These are phyloP conservation scores for Fusarium sp. DNA, from an alignment of 2,329 filamentous ascomycete species.

Conservation along the genomic window DNA sequence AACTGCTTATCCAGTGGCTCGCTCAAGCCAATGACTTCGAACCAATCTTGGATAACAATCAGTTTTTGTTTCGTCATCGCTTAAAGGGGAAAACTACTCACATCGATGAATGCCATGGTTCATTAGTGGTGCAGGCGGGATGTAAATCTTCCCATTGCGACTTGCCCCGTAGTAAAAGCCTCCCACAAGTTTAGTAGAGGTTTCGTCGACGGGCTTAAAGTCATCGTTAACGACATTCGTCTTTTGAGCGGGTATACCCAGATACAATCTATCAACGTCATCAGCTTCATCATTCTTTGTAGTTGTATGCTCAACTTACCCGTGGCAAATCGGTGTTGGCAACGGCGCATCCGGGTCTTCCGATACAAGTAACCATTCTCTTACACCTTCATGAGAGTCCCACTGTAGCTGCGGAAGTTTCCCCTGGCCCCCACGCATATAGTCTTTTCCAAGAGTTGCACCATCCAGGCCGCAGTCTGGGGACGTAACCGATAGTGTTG, in stretches of 20 bases:
- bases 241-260: constrained; percentile 41
- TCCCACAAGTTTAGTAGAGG: constrained; percentile 52
- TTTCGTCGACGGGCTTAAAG: constrained; percentile 51
- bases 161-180: constrained; percentile 63
- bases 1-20: constrained; percentile 55
- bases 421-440: constrained; percentile 55
- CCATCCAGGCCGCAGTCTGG: constrained; percentile 56
- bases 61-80: neutral
- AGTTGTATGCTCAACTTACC: constrained; percentile 47
- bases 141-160: constrained; percentile 56
- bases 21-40: constrained; percentile 61
- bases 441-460: constrained; percentile 52
- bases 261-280: constrained; percentile 35
- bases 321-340: constrained; percentile 59
- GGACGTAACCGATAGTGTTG: constrained; percentile 55
- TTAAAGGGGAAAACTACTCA: constrained; percentile 43
- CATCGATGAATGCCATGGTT: constrained; percentile 66
- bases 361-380: constrained; percentile 60
- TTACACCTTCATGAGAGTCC: constrained; percentile 52
- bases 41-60: constrained; percentile 56
- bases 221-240: constrained; percentile 48
- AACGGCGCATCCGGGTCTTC: constrained; percentile 63
- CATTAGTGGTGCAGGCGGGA: constrained; percentile 59
- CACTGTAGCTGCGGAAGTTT: constrained; percentile 58
- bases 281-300: neutral